These are phyloP conservation scores for Posidonia australis DNA, from an alignment of 106 monocot species.

Conservation along the genomic window DNA sequence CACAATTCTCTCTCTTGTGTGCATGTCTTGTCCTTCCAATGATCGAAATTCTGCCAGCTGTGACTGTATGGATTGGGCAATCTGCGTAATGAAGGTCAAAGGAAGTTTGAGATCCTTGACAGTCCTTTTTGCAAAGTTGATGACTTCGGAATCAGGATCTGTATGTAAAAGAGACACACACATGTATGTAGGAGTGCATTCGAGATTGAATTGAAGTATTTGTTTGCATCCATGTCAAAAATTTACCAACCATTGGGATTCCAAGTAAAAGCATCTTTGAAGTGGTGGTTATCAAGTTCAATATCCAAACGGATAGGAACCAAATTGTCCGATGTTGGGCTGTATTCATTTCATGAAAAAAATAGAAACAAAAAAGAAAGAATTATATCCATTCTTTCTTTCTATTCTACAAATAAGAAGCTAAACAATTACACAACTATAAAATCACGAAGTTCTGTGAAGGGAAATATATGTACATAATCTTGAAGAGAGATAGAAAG, in stretches of 20 bases:
- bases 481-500: no score
- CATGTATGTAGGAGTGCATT: background rate
- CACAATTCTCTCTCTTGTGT: constrained; percentile 70
- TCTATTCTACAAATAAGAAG: background rate
- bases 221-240: no score
- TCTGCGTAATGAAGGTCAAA: constrained; percentile 68
- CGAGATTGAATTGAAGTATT: no score
- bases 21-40: constrained; percentile 89
- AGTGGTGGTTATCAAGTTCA: constrained; percentile 62
- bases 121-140: constrained; percentile 77
- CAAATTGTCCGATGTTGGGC: constrained; percentile 82
- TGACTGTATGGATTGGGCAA: constrained; percentile 74
- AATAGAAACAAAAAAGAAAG: background rate
- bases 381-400: no score
- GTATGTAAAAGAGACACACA: background rate
- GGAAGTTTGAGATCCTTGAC: constrained; percentile 89
- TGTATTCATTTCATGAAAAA: background rate
- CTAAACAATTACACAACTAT: background rate
- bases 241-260: constrained; percentile 59
- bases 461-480: no score
- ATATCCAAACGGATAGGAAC: constrained; percentile 86
- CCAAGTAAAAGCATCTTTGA: constrained; percentile 91
- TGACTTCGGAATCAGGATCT: constrained; percentile 86
- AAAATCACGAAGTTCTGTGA: no score
- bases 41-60: constrained; percentile 90